A percentile compares a stretch with the other conserved stretches of the same genome.
Evolutionary conservation across 768 basidiomycete genomes (phyloP).

Genomic region (Leucocoprinus sp.): DNA sequence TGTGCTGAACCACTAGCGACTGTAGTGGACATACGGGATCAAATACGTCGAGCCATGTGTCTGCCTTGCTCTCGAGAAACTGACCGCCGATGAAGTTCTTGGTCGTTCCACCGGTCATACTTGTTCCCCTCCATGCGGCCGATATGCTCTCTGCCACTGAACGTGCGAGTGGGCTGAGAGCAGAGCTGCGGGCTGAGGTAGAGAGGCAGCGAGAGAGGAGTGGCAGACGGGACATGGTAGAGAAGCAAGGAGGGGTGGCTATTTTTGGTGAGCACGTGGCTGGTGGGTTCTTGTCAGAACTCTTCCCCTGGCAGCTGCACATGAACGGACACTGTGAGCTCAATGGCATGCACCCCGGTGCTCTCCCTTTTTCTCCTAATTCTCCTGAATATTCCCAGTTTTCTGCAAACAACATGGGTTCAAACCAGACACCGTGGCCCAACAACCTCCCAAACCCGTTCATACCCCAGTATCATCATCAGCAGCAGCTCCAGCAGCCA

Average conservation of each 20-base stretch:
- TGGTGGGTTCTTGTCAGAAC: too few relatives aligned
- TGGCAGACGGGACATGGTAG: constrained; percentile 24
- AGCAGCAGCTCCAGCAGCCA: constrained; percentile 21
- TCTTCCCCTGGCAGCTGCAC: constrained; percentile 1
- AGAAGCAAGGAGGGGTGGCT: too few relatives aligned
- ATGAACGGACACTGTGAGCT: constrained; percentile 7
- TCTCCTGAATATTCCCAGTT: constrained; percentile 4
- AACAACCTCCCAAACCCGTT: constrained; percentile 1
- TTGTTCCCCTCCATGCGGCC: constrained; percentile 80
- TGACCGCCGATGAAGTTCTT: constrained; percentile 91
- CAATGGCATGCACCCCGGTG: constrained; percentile 1
- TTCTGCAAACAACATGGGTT: constrained; percentile 5
- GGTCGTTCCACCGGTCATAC: constrained; percentile 74
- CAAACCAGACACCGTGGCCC: constrained; percentile 2
- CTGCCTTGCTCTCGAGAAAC: constrained; percentile 74
- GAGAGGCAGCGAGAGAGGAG: constrained; percentile 31
- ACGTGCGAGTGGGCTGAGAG: constrained; percentile 44
- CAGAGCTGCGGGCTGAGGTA: constrained; percentile 35
- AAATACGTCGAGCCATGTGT: constrained; percentile 77
- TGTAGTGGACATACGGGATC: constrained; percentile 58
- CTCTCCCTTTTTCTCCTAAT: background rate
- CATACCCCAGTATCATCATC: constrained; percentile 17
- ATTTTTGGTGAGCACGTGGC: too few relatives aligned
- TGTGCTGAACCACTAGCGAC: background rate
- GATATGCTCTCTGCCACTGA: constrained; percentile 64